Evolutionary conservation across 306 rosid genomes (phyloP).

Genomic region (Pachyrhizus erosus): DNA sequence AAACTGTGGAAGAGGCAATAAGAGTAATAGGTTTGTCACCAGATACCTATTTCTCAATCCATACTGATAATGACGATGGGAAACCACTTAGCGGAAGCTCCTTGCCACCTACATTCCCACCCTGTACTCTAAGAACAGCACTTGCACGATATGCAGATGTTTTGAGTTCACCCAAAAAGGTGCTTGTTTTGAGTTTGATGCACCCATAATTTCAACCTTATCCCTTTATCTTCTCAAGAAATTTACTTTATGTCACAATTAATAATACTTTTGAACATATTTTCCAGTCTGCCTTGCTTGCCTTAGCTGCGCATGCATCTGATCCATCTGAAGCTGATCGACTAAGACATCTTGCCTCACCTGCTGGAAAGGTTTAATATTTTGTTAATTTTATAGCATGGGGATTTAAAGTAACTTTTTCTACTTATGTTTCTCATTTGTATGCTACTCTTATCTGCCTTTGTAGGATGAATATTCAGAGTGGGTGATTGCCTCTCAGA

Average conservation of each 20-base stretch:
- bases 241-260: conserved; percentile 25
- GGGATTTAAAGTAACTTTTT: not conserved
- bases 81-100: conserved; percentile 80
- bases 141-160: conserved; percentile 83
- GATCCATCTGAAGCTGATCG: conserved; percentile 90
- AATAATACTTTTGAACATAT: conserved; percentile 20
- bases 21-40: conserved; percentile 75
- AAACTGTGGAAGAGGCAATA: conserved; percentile 81
- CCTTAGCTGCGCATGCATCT: conserved; percentile 90
- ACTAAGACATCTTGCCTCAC: conserved; percentile 89
- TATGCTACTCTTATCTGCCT: conserved; percentile 38
- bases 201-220: conserved; percentile 5
- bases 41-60: conserved; percentile 81
- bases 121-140: conserved; percentile 81
- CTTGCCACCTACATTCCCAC: conserved; percentile 81
- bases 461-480: conserved; percentile 91
- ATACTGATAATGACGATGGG: conserved; percentile 82
- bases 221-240: conserved; percentile 8
- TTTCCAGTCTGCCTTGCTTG: conserved; percentile 80
- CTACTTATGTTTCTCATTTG: conserved; percentile 38
- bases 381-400: not conserved
- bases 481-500: conserved; percentile 83
- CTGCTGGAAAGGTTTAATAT: conserved; percentile 85
- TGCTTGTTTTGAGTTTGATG: conserved; percentile 46
- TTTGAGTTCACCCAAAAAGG: conserved; percentile 94